phyloP scores from a whole-genome alignment of 1,284 basidiomycete genomes.

The Ganoderma resinaceum region DNA sequence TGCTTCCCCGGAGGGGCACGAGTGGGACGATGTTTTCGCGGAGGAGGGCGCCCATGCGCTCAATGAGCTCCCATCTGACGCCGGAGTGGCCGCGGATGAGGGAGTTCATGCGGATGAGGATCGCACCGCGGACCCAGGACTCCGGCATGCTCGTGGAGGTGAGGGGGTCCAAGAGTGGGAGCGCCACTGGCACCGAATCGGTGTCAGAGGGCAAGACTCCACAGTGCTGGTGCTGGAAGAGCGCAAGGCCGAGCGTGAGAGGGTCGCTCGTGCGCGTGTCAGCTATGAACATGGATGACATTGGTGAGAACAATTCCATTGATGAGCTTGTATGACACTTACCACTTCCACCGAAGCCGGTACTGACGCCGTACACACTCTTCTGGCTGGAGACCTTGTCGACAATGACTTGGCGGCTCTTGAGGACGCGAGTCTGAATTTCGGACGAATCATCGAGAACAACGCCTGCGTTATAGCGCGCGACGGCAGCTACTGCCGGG shows the following conservation, averaged over 20 bases:
- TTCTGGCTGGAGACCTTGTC: constrained; percentile 71
- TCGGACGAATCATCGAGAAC: constrained; percentile 57
- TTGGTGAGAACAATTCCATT: constrained; percentile 9
- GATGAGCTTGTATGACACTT: constrained; percentile 28
- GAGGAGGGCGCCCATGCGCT: constrained; percentile 81
- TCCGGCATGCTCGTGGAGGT: constrained; percentile 84
- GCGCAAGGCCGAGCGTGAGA: constrained; percentile 72
- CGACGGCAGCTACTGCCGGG: constrained; percentile 74
- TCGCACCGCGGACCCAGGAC: constrained; percentile 89
- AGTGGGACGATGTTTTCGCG: constrained; percentile 79
- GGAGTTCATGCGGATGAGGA: constrained; percentile 87
- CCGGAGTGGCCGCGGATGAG: constrained; percentile 90
- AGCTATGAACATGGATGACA: constrained; percentile 43
- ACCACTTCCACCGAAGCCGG: constrained; percentile 85
- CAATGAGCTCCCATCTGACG: constrained; percentile 81
- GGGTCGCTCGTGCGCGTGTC: constrained; percentile 78
- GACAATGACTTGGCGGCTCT: constrained; percentile 67
- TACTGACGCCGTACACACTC: constrained; percentile 84
- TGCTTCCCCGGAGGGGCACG: constrained; percentile 85
- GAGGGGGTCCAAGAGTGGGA: constrained; percentile 73
- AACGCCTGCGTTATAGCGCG: constrained; percentile 66
- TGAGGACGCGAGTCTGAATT: constrained; percentile 57
- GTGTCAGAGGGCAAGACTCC: constrained; percentile 69
- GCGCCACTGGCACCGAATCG: constrained; percentile 48
- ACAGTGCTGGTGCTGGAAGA: constrained; percentile 82